Conservation (phyloP, 257 asterid genomes). For the Petunia axillaris region DNA sequence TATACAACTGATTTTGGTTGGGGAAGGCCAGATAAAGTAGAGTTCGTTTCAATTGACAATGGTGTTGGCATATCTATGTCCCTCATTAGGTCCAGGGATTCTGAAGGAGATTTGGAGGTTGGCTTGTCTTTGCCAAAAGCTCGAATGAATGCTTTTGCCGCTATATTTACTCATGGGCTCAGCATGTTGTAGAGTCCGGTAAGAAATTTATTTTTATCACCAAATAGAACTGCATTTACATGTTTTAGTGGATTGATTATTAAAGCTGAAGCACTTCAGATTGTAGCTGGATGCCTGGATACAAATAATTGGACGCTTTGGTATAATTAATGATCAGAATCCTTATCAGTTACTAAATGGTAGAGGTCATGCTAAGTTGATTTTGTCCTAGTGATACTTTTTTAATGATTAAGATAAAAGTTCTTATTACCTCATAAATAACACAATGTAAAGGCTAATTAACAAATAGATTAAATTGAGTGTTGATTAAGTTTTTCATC, state of each 20-base stretch:
- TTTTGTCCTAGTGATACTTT: not conserved
- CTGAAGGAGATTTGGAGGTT: constrained; percentile 31
- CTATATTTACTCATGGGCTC: constrained; percentile 27
- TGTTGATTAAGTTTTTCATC: too few species aligned
- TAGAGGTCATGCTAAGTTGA: too few species aligned
- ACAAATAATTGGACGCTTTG: too few species aligned
- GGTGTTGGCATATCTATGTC: constrained; percentile 24
- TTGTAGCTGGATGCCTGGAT: not conserved
- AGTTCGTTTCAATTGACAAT: constrained; percentile 19
- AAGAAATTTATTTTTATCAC: too few species aligned
- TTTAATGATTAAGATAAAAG: not conserved
- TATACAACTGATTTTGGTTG: constrained; percentile 37
- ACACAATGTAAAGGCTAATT: too few species aligned
- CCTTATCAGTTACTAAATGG: not conserved
- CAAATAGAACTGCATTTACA: not conserved
- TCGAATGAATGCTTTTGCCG: constrained; percentile 30
- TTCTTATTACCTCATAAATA: not conserved
- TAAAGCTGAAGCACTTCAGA: not conserved
- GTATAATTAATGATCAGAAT: too few species aligned
- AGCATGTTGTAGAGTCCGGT: not conserved
- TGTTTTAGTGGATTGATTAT: too few species aligned
- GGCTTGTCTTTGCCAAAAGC: constrained; percentile 32
- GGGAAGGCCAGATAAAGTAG: constrained; percentile 29
- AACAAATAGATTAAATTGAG: too few species aligned
- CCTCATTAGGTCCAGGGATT: constrained; percentile 15